phyloP scores from a whole-genome alignment of 1,284 basidiomycete species.

The Entoloma clypeatum region DNA sequence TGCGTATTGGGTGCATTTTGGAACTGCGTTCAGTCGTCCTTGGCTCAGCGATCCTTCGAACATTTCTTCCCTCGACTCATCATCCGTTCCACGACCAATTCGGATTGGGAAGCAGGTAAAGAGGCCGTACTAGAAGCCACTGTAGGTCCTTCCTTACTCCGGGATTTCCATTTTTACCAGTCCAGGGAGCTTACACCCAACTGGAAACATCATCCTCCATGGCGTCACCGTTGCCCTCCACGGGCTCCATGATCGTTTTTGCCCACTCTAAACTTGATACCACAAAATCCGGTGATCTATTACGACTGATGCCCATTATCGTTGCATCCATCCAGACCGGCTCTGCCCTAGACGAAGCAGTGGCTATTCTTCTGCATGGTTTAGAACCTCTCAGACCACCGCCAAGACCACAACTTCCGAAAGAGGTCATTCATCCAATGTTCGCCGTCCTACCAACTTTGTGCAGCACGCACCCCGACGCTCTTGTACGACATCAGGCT shows the following conservation, averaged over 20 bases:
- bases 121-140: constrained; percentile 32
- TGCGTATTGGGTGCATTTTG: constrained; percentile 37
- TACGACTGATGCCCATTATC: constrained; percentile 42
- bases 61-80: constrained; percentile 43
- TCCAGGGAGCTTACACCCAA: constrained; percentile 24
- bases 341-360: constrained; percentile 49
- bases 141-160: constrained; percentile 29
- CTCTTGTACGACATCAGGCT: constrained; percentile 51
- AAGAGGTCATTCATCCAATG: constrained; percentile 46
- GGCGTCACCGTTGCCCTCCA: constrained; percentile 26
- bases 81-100: constrained; percentile 26
- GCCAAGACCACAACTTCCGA: constrained; percentile 30
- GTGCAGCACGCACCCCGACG: constrained; percentile 57
- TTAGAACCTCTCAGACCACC: constrained; percentile 30
- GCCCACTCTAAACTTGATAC: constrained; percentile 37
- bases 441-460: constrained; percentile 48
- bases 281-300: constrained; percentile 25
- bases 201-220: constrained; percentile 18
- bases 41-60: constrained; percentile 48
- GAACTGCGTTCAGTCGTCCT: constrained; percentile 35
- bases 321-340: constrained; percentile 50
- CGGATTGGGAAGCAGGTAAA: constrained; percentile 39
- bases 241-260: constrained; percentile 41
- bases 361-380: constrained; percentile 48
- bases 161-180: not conserved